These are phyloP conservation scores for Crucihimalaya himalaica DNA, from an alignment of 345 rosid genomes.

Conservation along the genomic window DNA sequence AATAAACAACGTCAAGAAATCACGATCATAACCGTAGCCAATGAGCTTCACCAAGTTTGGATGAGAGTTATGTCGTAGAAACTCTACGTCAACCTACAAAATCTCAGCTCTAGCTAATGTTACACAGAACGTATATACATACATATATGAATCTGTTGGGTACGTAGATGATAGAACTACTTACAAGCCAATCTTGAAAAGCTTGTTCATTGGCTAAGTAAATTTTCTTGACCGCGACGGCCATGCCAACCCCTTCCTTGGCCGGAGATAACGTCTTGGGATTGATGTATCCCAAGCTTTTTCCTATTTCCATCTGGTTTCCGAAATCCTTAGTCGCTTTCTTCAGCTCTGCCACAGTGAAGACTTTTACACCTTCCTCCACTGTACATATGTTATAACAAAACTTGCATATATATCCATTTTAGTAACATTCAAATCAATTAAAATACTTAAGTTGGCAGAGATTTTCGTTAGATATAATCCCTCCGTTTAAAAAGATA, in stretches of 20 bases:
- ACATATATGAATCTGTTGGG: no score
- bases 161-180: neutral
- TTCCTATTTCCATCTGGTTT: neutral
- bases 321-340: neutral
- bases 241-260: neutral
- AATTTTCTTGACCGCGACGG: neutral
- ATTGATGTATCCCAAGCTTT: slow-evolving; percentile 7
- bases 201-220: neutral
- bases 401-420: no score
- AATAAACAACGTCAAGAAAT: neutral
- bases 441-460: no score
- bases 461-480: no score
- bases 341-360: neutral
- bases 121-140: no score
- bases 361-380: slow-evolving; percentile 4
- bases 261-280: slow-evolving; percentile 11
- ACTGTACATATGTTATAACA: no score
- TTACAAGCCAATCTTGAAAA: slow-evolving; percentile 20
- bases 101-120: neutral
- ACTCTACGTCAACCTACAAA: neutral
- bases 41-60: slow-evolving; percentile 1
- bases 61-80: slow-evolving; percentile 6
- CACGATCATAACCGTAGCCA: neutral
- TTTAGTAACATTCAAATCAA: no score
- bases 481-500: no score